A percentile compares a stretch with the other conserved stretches of the same genome.
Evolutionary conservation across 345 rosid species (phyloP).

Genomic region (Euclidium syriacum): DNA sequence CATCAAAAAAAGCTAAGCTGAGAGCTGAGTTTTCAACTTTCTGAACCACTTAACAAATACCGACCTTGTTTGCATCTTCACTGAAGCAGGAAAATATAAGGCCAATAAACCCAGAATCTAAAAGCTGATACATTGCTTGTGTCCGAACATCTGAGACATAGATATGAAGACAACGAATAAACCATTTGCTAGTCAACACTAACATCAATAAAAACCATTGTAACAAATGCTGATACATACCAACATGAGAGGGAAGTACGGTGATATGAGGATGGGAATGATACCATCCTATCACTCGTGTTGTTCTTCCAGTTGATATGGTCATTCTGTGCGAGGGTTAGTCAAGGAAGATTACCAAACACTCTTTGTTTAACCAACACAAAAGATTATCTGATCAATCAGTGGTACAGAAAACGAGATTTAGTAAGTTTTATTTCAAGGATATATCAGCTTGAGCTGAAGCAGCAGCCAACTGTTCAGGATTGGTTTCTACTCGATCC

Average conservation of each 20-base stretch:
- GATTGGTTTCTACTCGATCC: conserved; percentile 96
- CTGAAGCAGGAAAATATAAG: conserved; percentile 93
- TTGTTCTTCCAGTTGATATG: conserved; percentile 65
- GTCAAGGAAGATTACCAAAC: conserved; percentile 22
- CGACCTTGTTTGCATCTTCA: conserved; percentile 85
- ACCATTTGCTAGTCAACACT: background rate
- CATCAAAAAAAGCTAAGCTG: background rate
- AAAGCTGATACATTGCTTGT: conserved; percentile 97
- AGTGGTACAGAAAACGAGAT: background rate
- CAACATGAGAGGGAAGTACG: conserved; percentile 97
- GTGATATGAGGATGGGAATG: conserved; percentile 99
- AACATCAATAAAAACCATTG: background rate
- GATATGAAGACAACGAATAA: background rate
- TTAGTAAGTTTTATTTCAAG: conserved; percentile 28
- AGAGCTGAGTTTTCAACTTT: background rate
- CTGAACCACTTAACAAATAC: background rate
- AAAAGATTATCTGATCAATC: background rate
- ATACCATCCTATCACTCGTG: conserved; percentile 98
- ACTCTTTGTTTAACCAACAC: background rate
- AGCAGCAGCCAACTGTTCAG: conserved; percentile 99
- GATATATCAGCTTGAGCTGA: conserved; percentile 99
- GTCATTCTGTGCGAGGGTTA: conserved; percentile 80
- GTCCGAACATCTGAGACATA: conserved; percentile 79
- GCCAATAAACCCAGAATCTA: conserved; percentile 95
- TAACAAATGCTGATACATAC: conserved; percentile 35